Evolutionary conservation across 345 rosid genomes (phyloP).

Genomic region (Eucalyptus cloeziana): DNA sequence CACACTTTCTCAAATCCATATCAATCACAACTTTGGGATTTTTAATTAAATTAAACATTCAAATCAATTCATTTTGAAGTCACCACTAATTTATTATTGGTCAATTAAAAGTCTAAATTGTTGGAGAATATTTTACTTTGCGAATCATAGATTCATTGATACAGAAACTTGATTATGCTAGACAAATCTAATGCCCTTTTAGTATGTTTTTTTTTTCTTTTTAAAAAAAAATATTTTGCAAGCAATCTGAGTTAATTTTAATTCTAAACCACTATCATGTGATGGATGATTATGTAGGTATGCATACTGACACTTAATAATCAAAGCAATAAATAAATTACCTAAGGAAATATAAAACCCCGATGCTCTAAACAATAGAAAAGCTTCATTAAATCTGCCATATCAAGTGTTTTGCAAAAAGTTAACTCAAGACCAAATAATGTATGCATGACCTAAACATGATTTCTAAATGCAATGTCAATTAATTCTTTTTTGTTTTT

Average conservation of each 20-base stretch:
- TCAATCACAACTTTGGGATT: no score
- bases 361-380: neutral
- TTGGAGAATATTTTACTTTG: neutral
- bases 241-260: no score
- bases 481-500: neutral
- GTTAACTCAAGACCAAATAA: neutral
- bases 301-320: neutral
- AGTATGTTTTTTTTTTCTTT: accelerated
- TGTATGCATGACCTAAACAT: neutral
- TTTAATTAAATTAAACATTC: no score
- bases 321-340: neutral
- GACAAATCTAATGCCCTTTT: neutral
- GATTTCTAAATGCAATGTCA: neutral
- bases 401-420: neutral
- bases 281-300: neutral
- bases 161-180: neutral
- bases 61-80: no score
- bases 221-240: neutral
- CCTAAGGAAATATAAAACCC: neutral
- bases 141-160: no score
- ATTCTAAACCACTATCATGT: neutral
- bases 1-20: no score
- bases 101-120: neutral
- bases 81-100: no score
- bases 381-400: no score